Evolutionary conservation across 2,329 filamentous ascomycete species (phyloP).

Genomic region (Elsinoe perseae): DNA sequence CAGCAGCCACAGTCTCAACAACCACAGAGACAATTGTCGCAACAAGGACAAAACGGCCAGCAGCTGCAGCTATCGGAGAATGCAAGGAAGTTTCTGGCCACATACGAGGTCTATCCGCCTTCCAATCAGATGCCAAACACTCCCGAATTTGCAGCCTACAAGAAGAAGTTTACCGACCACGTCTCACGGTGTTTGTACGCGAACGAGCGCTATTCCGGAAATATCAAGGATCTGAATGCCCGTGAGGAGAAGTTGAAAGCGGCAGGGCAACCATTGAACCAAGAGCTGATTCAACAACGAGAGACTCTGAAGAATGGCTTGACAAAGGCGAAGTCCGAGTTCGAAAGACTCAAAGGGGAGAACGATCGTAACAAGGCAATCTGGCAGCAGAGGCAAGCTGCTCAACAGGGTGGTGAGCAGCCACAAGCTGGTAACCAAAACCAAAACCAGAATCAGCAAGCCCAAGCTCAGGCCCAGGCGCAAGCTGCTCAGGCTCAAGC

Average conservation of each 20-base stretch:
- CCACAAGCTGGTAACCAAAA: not conserved
- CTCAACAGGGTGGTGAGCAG: conserved; percentile 2
- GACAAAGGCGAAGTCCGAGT: conserved; percentile 16
- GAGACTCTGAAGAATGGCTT: conserved; percentile 15
- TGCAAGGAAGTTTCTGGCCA: conserved; percentile 17
- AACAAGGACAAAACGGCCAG: conserved; percentile 24
- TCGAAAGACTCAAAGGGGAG: conserved; percentile 16
- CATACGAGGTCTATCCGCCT: conserved; percentile 18
- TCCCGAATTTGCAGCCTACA: conserved; percentile 18
- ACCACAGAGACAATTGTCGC: conserved; percentile 24
- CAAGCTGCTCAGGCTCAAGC: conserved; percentile 15
- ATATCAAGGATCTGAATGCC: conserved; percentile 10
- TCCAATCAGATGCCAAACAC: conserved; percentile 15
- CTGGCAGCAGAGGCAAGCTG: conserved; percentile 7
- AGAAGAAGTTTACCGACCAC: conserved; percentile 11
- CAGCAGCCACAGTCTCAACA: conserved; percentile 21
- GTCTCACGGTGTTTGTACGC: conserved; percentile 15
- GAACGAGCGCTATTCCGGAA: conserved; percentile 13
- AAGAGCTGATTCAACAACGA: conserved; percentile 15
- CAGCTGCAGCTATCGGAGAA: conserved; percentile 28
- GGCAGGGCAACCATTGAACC: conserved; percentile 11
- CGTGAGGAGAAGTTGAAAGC: conserved; percentile 14
- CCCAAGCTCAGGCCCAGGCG: conserved; percentile 24
- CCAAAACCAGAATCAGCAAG: conserved; percentile 8
- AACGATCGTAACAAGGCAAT: conserved; percentile 18